A percentile compares a stretch with the other conserved stretches of the same genome.
Evolutionary conservation across 345 rosid species (phyloP).

Genomic region (Hibiscus tridactylites): DNA sequence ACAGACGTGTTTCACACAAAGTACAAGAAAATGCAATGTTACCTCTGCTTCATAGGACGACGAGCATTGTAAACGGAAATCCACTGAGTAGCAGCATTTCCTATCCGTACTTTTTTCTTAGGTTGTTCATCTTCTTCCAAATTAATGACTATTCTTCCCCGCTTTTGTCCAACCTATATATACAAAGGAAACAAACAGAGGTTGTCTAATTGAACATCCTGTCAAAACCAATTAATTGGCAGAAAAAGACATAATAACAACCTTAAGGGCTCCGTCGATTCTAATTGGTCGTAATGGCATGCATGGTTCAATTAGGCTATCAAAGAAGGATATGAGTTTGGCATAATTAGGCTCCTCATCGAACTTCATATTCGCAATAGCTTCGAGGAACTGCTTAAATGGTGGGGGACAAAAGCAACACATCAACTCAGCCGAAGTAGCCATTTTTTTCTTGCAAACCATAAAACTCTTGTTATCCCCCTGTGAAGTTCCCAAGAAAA

Average conservation of each 20-base stretch:
- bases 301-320: conserved; percentile 1
- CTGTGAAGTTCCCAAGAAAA: conserved; percentile 2
- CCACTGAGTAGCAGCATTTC: not conserved
- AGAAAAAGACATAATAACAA: not conserved
- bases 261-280: not conserved
- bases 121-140: not conserved
- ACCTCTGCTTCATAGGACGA: not conserved
- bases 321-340: not conserved
- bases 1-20: not conserved
- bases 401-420: not conserved
- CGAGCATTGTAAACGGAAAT: not conserved
- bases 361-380: not conserved
- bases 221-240: not conserved
- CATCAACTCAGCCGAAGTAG: not conserved
- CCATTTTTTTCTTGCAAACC: not conserved
- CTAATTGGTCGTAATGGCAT: not conserved
- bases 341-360: not conserved
- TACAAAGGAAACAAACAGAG: not conserved
- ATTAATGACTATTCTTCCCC: not conserved
- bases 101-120: not conserved
- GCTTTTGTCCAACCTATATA: not conserved
- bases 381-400: not conserved
- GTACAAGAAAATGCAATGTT: not conserved
- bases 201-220: not conserved
- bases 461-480: not conserved